Evolutionary conservation across 441 rosid genomes (phyloP).

Genomic region (Aleurites moluccanus): DNA sequence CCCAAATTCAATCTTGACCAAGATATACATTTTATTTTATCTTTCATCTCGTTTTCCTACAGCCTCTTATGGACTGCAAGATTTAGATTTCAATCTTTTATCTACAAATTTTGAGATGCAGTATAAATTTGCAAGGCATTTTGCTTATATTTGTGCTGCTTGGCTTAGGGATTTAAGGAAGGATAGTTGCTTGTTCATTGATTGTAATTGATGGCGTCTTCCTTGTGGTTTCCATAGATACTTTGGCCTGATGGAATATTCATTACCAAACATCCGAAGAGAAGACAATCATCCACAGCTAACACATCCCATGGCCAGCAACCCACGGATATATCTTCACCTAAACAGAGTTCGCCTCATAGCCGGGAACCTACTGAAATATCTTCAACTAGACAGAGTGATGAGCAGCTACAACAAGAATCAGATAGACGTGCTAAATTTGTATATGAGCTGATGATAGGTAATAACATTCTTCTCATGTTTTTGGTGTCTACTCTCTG

Average conservation of each 20-base stretch:
- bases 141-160: conserved; percentile 1
- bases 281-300: conserved; percentile 42
- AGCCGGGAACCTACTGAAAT: background rate
- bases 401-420: conserved; percentile 64
- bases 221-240: conserved; percentile 46
- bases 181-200: background rate
- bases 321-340: conserved; percentile 18
- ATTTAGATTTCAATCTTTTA: background rate
- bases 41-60: background rate
- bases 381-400: conserved; percentile 35
- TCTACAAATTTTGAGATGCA: background rate
- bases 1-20: background rate
- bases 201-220: conserved; percentile 20
- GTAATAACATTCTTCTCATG: conserved; percentile 39
- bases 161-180: conserved; percentile 1
- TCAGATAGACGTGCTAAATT: conserved; percentile 88
- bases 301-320: conserved; percentile 31
- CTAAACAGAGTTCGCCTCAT: no score
- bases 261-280: conserved; percentile 90
- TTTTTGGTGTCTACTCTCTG: background rate
- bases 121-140: background rate
- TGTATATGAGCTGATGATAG: conserved; percentile 88
- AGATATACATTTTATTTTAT: background rate
- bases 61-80: background rate
- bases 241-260: conserved; percentile 99